Percentiles rank a stretch among this genome's conserved stretches.
Evolutionary conservation across 768 basidiomycete genomes (phyloP).

Genomic region (Sutorius australiensis): DNA sequence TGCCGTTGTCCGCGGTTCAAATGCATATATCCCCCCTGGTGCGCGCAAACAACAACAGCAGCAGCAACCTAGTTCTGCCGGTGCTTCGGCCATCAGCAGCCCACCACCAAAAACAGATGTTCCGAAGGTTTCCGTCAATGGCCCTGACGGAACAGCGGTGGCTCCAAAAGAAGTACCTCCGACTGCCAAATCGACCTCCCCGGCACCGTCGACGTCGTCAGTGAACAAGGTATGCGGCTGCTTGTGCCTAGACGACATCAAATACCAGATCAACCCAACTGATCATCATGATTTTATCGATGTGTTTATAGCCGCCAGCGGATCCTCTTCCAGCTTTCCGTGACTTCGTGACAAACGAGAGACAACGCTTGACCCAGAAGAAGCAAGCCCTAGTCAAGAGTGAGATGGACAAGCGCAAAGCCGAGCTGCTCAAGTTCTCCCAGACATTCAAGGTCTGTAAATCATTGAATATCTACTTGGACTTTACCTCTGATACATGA

Average conservation of each 20-base stretch:
- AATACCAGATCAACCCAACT: constrained; percentile 1
- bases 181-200: constrained; percentile 62
- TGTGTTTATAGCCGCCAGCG: constrained; percentile 50
- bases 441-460: constrained; percentile 83
- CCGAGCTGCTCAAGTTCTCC: constrained; percentile 91
- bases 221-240: constrained; percentile 48
- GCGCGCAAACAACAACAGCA: constrained; percentile 57
- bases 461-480: neutral
- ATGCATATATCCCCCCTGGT: constrained; percentile 93
- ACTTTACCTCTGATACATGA: neutral
- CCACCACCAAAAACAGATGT: constrained; percentile 42
- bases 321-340: constrained; percentile 84
- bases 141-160: constrained; percentile 63
- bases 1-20: constrained; percentile 82
- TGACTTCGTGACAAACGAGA: constrained; percentile 90
- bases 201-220: constrained; percentile 46
- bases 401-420: constrained; percentile 93
- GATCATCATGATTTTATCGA: constrained; percentile 1
- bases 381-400: constrained; percentile 83
- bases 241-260: neutral
- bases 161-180: constrained; percentile 40
- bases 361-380: constrained; percentile 86
- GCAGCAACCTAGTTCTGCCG: constrained; percentile 22
- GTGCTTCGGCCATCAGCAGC: constrained; percentile 28
- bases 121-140: constrained; percentile 74